Conservation (phyloP, 345 rosid genomes). For the Microthlaspi erraticum region DNA sequence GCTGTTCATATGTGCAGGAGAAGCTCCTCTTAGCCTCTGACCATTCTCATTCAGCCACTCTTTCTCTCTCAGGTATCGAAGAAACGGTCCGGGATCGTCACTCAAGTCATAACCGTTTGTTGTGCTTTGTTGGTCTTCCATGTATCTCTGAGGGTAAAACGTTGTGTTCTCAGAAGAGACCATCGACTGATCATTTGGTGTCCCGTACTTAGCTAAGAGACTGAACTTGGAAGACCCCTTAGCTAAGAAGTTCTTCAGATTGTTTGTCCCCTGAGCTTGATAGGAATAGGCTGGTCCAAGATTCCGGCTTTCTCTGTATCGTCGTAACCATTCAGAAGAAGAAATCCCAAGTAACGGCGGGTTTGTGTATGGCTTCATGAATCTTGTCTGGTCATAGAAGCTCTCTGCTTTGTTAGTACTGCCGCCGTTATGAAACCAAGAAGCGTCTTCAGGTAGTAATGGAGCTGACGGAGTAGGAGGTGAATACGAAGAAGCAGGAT, state of each 20-base stretch:
- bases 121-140: slow-evolving; percentile 51
- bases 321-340: slow-evolving; percentile 96
- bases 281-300: slow-evolving; percentile 50
- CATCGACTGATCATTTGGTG: slow-evolving; percentile 54
- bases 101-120: slow-evolving; percentile 55
- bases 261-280: slow-evolving; percentile 47
- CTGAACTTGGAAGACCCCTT: slow-evolving; percentile 50
- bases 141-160: slow-evolving; percentile 37
- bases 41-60: slow-evolving; percentile 70
- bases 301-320: slow-evolving; percentile 75
- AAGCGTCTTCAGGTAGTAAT: slow-evolving; percentile 76
- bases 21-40: slow-evolving; percentile 59
- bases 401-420: slow-evolving; percentile 46
- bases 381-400: slow-evolving; percentile 40
- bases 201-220: slow-evolving; percentile 56
- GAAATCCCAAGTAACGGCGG: slow-evolving; percentile 58
- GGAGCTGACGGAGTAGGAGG: slow-evolving; percentile 89
- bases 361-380: slow-evolving; percentile 48
- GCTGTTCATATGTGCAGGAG: slow-evolving; percentile 59
- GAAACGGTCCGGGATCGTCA: slow-evolving; percentile 66
- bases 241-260: slow-evolving; percentile 44
- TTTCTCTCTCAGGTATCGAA: slow-evolving; percentile 76
- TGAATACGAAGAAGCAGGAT: slow-evolving; percentile 54
- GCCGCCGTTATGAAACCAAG: slow-evolving; percentile 56
- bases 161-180: slow-evolving; percentile 43